A percentile compares a stretch with the other conserved stretches of the same genome.
Conservation (phyloP, 352 stramenopile genomes). For the Pythium grandisporangium region DNA sequence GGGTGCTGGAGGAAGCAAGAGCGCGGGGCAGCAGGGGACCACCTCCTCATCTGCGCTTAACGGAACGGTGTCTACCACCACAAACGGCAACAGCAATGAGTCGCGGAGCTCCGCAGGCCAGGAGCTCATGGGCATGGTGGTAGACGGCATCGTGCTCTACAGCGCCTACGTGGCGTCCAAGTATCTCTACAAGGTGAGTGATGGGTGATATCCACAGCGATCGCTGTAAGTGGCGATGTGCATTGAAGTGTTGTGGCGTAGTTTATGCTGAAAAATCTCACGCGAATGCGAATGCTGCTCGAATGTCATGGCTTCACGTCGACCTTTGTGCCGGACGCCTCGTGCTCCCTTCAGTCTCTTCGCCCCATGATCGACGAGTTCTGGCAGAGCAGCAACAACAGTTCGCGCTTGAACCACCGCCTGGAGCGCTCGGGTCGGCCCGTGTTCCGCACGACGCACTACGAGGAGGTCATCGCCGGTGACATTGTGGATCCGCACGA, state of each 20-base stretch:
- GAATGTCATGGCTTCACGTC: no score
- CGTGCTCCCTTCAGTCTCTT: no score
- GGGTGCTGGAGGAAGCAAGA: constrained; percentile 6
- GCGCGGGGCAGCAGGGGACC: not conserved
- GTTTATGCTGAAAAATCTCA: no score
- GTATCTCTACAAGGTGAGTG: constrained; percentile 69
- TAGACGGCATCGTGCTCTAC: constrained; percentile 78
- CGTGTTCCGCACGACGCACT: constrained; percentile 76
- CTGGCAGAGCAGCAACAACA: constrained; percentile 38
- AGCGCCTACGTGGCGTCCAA: constrained; percentile 76
- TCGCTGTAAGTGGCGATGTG: not conserved
- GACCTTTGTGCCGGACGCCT: no score
- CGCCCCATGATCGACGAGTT: constrained; percentile 85
- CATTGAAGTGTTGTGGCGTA: not conserved
- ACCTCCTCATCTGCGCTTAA: no score
- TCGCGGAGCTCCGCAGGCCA: constrained; percentile 21
- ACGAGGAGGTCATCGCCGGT: constrained; percentile 88
- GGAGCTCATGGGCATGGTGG: constrained; percentile 58
- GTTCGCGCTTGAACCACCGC: constrained; percentile 66
- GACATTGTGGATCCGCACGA: constrained; percentile 93
- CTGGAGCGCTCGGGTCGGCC: constrained; percentile 51
- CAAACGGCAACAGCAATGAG: constrained; percentile 19
- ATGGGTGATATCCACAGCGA: not conserved
- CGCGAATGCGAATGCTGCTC: no score
- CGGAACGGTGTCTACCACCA: no score